Base-by-base conservation (phyloP, 2,329 filamentous ascomycete genomes). In the Exophiala sideris region DNA sequence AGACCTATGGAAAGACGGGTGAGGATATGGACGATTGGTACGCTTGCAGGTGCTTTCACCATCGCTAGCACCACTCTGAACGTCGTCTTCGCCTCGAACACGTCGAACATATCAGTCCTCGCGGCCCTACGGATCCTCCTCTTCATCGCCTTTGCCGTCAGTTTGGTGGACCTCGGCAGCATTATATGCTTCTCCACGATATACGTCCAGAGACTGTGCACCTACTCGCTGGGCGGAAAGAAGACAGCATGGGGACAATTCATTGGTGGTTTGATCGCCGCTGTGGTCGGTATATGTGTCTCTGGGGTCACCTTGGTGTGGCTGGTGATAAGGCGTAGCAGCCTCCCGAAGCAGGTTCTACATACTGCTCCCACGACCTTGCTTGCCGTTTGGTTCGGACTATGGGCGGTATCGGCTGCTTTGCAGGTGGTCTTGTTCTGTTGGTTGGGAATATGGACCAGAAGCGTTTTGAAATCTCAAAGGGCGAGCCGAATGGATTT, bases 281-380 rank as follows among this genome's bases (percentile, higher is more conserved):
- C 57, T 14, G 36, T 35, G 20, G 36, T 56, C 34, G 55, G 50
- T 50, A 33, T 59, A 5, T 32, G 48, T 14, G 47, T 58, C 16
- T 49, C 63, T 16, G 59, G 60, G 5, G 48, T 59, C 3, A 48
- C 54, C 3, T 49, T 64, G 45, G 53, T 64, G 5, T 65, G 60
- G 62, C 36, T 60, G 12, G 47, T 45, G 6, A 33, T 55, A 2
- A 57, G 44, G 24, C 54, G 47, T 33, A 18, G 33, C 41, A 56
- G 58, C 16, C 47, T 65, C 12, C 54, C 52, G 4, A 52, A 48
- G 33, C 41, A 47, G 29, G 48, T 57, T 8, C 39, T 57, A 34
- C 20, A 52, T 21, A 47, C 40, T 8, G 44, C 45, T 44, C 51
- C 50, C 3, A 21, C 48, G 29, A 53, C 48, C 5, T 49, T 61